These are phyloP conservation scores for Tulasnella sp. DNA, from an alignment of 768 basidiomycete species.

Conservation along the genomic window DNA sequence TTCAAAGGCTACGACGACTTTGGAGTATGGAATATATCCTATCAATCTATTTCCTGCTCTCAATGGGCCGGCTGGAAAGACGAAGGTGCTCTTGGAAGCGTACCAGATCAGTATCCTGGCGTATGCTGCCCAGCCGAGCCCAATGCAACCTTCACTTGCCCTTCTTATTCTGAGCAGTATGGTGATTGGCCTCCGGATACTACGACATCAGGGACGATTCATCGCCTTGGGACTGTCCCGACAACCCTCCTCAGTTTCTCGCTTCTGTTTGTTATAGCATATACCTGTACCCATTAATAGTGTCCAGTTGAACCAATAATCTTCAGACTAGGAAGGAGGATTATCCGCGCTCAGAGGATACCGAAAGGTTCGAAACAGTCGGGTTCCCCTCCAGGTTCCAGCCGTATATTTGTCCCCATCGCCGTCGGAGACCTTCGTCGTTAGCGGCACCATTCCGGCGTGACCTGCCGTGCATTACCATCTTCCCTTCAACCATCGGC, in stretches of 20 bases:
- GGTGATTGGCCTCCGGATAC: slow-evolving; percentile 42
- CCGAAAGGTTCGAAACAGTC: no score
- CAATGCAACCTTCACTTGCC: slow-evolving; percentile 58
- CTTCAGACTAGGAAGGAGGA: not conserved
- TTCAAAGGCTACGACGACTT: slow-evolving; percentile 61
- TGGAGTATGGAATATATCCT: slow-evolving; percentile 83
- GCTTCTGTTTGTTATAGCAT: not conserved
- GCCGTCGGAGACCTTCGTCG: no score
- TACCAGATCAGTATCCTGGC: slow-evolving; percentile 54
- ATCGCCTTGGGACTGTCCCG: not conserved
- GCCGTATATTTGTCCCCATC: no score
- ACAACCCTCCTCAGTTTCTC: not conserved
- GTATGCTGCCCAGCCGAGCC: slow-evolving; percentile 78
- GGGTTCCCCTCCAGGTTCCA: no score
- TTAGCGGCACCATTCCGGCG: no score
- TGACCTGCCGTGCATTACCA: no score
- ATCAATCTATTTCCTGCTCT: slow-evolving; percentile 64
- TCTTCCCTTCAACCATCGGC: no score
- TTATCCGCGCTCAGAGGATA: no score
- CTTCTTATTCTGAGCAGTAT: slow-evolving; percentile 70
- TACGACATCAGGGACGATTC: slow-evolving; percentile 21
- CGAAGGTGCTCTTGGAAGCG: slow-evolving; percentile 68
- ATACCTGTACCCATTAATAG: not conserved
- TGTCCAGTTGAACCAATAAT: not conserved
- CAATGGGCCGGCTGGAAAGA: slow-evolving; percentile 67